Base-by-base conservation (phyloP, 176 grass and related monocot genomes). In the Oryza brachyantha region DNA sequence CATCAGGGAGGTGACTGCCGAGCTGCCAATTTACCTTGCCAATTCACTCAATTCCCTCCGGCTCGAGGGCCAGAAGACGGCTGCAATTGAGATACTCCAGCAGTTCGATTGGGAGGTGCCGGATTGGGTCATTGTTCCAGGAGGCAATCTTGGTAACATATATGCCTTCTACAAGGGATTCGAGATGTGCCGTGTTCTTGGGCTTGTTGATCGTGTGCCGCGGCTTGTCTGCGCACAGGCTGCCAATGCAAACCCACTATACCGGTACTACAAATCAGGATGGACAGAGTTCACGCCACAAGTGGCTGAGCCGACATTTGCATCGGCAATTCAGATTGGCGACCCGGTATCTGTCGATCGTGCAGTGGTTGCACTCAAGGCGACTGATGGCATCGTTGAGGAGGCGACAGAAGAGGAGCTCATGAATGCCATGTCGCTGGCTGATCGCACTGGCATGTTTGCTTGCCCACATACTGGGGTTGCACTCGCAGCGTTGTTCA, bases 81-180 rank as follows among this genome's bases (percentile, higher is more conserved):
- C 92, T 0, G 95, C 92, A n/a, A 92, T 97, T 75, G 95, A 98
- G 87, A 98, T 98, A 39, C 82, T 94, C 50, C 95, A 94, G 76
- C 92, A 98, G 74, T 98, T 98, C 22, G 92, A 99, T 36, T 99
- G 96, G 96, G 90, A 99, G 86, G 96, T 99, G 58, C 96, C 96
- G 0, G 92, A 98, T 75, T 94, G 92, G 95, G 81, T 98, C 43
- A 88, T 98, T 61, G 90, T 98, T 57, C 95, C 95, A 0, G 92
- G 92, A 16, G 95, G 92, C 76, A 94, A 94, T 25, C 87, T 98
- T 1, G 95, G 95, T 13, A 98, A 98, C 80, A 98, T 94, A 32
- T 98, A 94, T 81, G 95, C 95, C 0, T 98, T 98, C 83, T 98
- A 98, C 80, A 98, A 98, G 73, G 96, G 90, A 17, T 98, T 98